These are phyloP conservation scores for Teunomyces kruisii DNA, from an alignment of 805 yeast genomes.

Conservation along the genomic window DNA sequence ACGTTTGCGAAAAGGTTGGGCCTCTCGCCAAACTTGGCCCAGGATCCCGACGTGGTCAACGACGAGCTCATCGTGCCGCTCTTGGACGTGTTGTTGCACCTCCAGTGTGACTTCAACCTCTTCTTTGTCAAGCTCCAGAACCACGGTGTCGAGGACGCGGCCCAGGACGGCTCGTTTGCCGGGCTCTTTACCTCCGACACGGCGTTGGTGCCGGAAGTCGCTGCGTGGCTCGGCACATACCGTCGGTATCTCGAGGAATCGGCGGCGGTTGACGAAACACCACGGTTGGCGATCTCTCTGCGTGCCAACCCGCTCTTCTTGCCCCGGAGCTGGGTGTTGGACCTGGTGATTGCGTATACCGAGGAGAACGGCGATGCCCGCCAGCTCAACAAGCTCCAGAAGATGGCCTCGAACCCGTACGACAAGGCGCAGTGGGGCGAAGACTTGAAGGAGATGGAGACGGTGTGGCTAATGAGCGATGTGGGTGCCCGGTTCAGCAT, in stretches of 20 bases:
- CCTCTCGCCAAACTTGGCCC: slow-evolving; percentile 34
- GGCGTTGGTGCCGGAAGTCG: slow-evolving; percentile 35
- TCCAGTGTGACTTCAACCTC: slow-evolving; percentile 75
- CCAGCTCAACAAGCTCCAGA: slow-evolving; percentile 57
- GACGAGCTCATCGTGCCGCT: slow-evolving; percentile 55
- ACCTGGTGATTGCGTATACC: slow-evolving; percentile 68
- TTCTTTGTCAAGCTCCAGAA: slow-evolving; percentile 69
- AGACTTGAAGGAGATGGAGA: slow-evolving; percentile 57
- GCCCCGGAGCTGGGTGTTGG: slow-evolving; percentile 83
- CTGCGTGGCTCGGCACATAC: slow-evolving; percentile 55
- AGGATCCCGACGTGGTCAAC: slow-evolving; percentile 38
- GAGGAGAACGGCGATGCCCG: slow-evolving; percentile 52
- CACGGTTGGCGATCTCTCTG: slow-evolving; percentile 32
- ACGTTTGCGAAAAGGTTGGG: slow-evolving; percentile 72
- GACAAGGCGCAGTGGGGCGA: slow-evolving; percentile 67
- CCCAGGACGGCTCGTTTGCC: background rate
- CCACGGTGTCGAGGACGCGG: slow-evolving; percentile 16
- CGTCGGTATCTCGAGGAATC: slow-evolving; percentile 42
- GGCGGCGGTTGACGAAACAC: slow-evolving; percentile 27
- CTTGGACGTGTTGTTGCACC: slow-evolving; percentile 56
- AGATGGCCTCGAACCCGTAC: slow-evolving; percentile 77
- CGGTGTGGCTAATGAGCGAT: slow-evolving; percentile 53
- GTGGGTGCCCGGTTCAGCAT: slow-evolving; percentile 55
- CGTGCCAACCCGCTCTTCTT: slow-evolving; percentile 72
- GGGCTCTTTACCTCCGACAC: slow-evolving; percentile 30